Base-by-base conservation (phyloP, 2,329 filamentous ascomycete genomes). In the Fusarium tuaranense region DNA sequence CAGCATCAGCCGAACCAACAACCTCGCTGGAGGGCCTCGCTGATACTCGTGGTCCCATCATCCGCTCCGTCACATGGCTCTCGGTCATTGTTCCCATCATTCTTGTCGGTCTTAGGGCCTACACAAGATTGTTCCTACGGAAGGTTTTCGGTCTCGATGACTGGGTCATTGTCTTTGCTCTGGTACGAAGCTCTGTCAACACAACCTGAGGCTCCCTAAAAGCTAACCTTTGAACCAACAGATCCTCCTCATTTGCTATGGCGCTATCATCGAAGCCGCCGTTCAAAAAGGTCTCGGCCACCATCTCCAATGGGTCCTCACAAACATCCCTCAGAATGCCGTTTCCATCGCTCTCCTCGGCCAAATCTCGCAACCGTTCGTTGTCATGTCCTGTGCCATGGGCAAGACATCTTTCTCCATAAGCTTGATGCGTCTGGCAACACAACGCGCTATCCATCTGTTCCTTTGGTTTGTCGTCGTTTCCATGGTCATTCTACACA, bases 81-180 rank as follows among this genome's bases (percentile, higher is more conserved):
- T 72, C 72, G 0, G 72, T 75, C 0, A 36, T 67, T 3, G 30
- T 74, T 5, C 72, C 72, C 0, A 39, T 65, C 2, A 10, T 74
- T 9, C 18, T 74, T 8, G 72, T 74, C 7, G 27, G n/a, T 7
- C 30, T 74, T 0, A 36, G 72, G 13, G 53, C 60, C 6, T 74
- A 74, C 6, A 74, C 72, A 0, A 39, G 72, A 6, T 16, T 74
- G 0, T 70, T 74, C 7, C 60, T 74, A 2, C 69, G 72, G 2
- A 75, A 75, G 18, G 72, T 74, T 1, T 75, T 75, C 32, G 72
- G 72, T 38, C 25, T 73, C 1, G 72, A 74, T 57, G 72, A 74
- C 63, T 74, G 66, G 65, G 44, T 73, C 25, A 75, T 74, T 14
- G 41, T 69, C 12, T 12, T 75, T 16, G 36, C 72, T 32, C 18